Evolutionary conservation across 2,329 filamentous ascomycete species (phyloP), one percentile per base, ranked within the genome.

Genomic region (Colletotrichum sp.): DNA sequence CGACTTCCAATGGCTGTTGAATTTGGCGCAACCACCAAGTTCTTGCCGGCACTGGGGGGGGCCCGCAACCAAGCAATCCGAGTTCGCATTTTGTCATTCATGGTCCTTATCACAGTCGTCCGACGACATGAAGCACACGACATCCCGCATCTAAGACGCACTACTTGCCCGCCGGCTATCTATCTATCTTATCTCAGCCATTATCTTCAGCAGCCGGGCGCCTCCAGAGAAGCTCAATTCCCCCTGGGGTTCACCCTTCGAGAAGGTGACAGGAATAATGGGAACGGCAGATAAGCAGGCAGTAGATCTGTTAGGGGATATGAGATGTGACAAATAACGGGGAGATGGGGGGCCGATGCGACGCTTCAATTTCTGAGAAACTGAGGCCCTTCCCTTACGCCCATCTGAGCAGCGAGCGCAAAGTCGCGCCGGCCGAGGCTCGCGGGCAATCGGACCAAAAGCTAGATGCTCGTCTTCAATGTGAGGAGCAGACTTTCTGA

Each of bases 281-380:
- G 49, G 7, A 44, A 49, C 64, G 44, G 70, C 65, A 73, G 74
- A 73, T 76, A 69, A 76, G 64, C 70, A 73, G 28, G 12, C 64
- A 30, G 26, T 49, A 44, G 64, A 76, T 73, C 74, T 65, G 57
- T 26, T 26, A 16, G 60, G 55, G 64, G 26, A 73, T 69, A 24
- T 76, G 74, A 76, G 59, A 73, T 76, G 44, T 76, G 74, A 76
- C 59, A 39, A 30, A 26, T 63, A 21, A 21, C n/a, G 24, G n/a
- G 26, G 9, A 13, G 18, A 16, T 13, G 34, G 36, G 39, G 55
- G 69, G 57, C 16, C 15, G 39, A 49, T 57, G 26, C 15, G 39
- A 68, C 69, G 32, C 21, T 44, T 12, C 39, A 36, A 64, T 44
- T 63, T 39, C 52, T 60, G 24, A 52, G 44, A 52, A 49, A 52